phyloP scores from a whole-genome alignment of 1,284 basidiomycete genomes.

The Termitomyces sp. region DNA sequence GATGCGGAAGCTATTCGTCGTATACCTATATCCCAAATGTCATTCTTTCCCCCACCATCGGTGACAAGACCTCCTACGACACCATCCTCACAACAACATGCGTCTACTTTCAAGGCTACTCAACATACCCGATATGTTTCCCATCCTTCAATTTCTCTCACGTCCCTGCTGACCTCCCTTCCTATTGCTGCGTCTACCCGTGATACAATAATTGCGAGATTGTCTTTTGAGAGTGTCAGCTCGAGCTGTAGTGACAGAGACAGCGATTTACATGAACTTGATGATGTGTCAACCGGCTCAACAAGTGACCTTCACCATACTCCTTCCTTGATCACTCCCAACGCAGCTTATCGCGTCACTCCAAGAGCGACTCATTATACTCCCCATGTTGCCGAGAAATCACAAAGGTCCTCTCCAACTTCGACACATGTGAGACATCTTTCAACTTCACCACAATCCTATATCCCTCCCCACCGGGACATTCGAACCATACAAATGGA shows the following conservation, averaged over 20 bases:
- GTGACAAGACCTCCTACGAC: slow-evolving; percentile 14
- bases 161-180: slow-evolving; percentile 38
- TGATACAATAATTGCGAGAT: slow-evolving; percentile 45
- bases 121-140: slow-evolving; percentile 24
- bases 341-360: slow-evolving; percentile 14
- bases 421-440: slow-evolving; percentile 13
- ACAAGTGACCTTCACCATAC: slow-evolving; percentile 4
- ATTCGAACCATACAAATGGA: slow-evolving; percentile 48
- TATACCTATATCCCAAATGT: slow-evolving; percentile 48
- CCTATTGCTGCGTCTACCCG: slow-evolving; percentile 46
- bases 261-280: slow-evolving; percentile 37
- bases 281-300: slow-evolving; percentile 29
- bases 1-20: slow-evolving; percentile 36
- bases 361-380: slow-evolving; percentile 16
- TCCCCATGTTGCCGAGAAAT: neutral
- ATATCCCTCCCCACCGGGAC: slow-evolving; percentile 20
- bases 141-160: slow-evolving; percentile 32
- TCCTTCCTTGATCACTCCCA: slow-evolving; percentile 14
- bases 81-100: slow-evolving; percentile 16
- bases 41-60: slow-evolving; percentile 54
- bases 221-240: slow-evolving; percentile 46
- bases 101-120: slow-evolving; percentile 15
- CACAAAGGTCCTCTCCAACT: slow-evolving; percentile 1
- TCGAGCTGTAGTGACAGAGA: slow-evolving; percentile 36
- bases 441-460: slow-evolving; percentile 19